Evolutionary conservation across 1,284 basidiomycete genomes (phyloP), one percentile per base, ranked within the genome.

Genomic region (Ganoderma sp.): DNA sequence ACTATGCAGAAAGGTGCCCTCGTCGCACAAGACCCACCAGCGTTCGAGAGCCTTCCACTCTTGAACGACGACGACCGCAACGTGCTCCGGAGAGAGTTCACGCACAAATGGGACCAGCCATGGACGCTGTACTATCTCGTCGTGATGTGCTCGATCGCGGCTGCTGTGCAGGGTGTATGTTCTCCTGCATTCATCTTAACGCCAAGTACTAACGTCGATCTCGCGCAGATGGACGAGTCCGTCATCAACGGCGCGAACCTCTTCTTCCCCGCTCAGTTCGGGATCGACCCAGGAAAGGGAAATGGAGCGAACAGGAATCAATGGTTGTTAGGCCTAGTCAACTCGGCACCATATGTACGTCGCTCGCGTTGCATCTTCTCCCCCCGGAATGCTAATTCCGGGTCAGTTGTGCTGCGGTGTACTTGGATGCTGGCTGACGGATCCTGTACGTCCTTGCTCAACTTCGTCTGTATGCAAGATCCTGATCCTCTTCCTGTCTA

Each of bases 241-340:
- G 90, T 90, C 63, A 87, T 88, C 71, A 92, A 92, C 72, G 90
- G 90, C 56, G 92, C 90, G 42, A 89, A 92, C 74, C 82, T 93
- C 25, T 88, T 89, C 76, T 93, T 88, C 77, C 87, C 91, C 0
- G 28, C 71, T 0, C 88, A 90, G 74, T 91, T 93, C 70, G 85
- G 86, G 58, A 90, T 80, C 28, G 75, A 64, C 68, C 3, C 75
- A 63, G 22, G 73, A 77, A 52, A 71, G 0, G 61, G 57, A 6
- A 12, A n/a, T 17, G 62, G 62, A 8, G 34, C 32, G 34, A 75
- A 78, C 48, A 79, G 81, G 43, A 84, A 92, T 75, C 83, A 87
- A 66, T 94, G 91, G 91, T 71, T 94, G 1, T 81, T 92, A 28
- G 93, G 93, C 50, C 78, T 93, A 25, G 86, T 95, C 69, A 94